Evolutionary conservation across 352 stramenopile species (phyloP).

Genomic region (Phytophthora pinifolia): DNA sequence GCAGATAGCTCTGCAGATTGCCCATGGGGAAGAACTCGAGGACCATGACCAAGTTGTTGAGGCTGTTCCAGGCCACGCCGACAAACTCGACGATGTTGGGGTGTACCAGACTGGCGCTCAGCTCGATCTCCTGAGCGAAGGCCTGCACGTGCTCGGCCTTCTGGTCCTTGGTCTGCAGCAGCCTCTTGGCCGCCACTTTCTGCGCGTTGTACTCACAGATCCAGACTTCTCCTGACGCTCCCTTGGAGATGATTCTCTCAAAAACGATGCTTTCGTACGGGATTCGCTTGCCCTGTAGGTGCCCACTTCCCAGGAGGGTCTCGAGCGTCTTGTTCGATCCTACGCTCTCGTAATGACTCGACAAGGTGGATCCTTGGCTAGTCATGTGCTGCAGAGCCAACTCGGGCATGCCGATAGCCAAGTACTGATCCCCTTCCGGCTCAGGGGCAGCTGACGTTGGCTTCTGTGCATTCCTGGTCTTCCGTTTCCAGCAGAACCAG

Average conservation of each 20-base stretch:
- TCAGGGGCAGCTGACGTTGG: background rate
- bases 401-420: slow-evolving; percentile 9
- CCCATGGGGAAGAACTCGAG: slow-evolving; percentile 37
- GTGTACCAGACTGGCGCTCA: slow-evolving; percentile 30
- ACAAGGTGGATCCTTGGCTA: slow-evolving; percentile 12
- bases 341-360: slow-evolving; percentile 24
- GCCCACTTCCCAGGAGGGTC: slow-evolving; percentile 8
- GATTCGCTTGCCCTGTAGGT: slow-evolving; percentile 18
- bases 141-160: slow-evolving; percentile 29
- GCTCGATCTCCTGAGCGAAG: slow-evolving; percentile 36
- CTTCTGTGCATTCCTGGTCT: slow-evolving; percentile 6
- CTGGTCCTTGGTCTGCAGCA: slow-evolving; percentile 25
- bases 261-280: slow-evolving; percentile 28
- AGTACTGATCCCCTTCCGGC: slow-evolving; percentile 9
- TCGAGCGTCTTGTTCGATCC: slow-evolving; percentile 11
- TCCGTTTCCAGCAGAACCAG: slow-evolving; percentile 19
- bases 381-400: slow-evolving; percentile 3
- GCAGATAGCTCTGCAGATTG: slow-evolving; percentile 33
- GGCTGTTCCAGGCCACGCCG: slow-evolving; percentile 42
- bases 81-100: slow-evolving; percentile 36
- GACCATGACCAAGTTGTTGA: slow-evolving; percentile 38
- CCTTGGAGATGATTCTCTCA: slow-evolving; percentile 29
- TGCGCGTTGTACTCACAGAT: slow-evolving; percentile 21
- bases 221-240: slow-evolving; percentile 54
- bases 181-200: slow-evolving; percentile 42